Conservation (phyloP, 176 grass and related monocot genomes). For the Cenchrus purpureus region DNA sequence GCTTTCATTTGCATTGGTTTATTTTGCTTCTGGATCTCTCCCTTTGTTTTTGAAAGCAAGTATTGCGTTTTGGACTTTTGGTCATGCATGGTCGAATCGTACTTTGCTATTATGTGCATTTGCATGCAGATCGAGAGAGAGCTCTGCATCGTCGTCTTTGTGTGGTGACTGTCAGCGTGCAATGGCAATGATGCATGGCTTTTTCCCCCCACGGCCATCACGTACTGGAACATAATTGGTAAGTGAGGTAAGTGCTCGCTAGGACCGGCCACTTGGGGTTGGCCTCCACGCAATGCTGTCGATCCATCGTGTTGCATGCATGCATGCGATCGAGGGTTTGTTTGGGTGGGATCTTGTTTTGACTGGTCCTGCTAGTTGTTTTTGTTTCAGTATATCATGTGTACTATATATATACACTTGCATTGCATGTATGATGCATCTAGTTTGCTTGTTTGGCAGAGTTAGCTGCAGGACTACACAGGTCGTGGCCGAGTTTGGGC, state of each 20-base stretch:
- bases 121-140: not conserved
- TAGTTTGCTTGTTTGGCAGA: no score
- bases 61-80: not conserved
- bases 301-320: not conserved
- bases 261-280: slow-evolving; percentile 11
- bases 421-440: no score
- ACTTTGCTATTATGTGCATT: not conserved
- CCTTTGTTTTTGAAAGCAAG: not conserved
- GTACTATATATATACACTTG: no score
- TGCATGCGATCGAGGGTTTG: no score
- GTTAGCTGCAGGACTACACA: no score
- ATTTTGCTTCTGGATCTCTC: no score
- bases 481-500: no score
- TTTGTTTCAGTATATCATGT: no score
- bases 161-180: not conserved
- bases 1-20: not conserved
- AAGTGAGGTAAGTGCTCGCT: not conserved
- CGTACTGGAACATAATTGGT: slow-evolving; percentile 13
- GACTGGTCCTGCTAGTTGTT: no score
- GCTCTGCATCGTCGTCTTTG: not conserved
- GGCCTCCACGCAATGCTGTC: not conserved
- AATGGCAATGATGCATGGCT: slow-evolving; percentile 11
- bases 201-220: not conserved
- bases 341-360: no score
- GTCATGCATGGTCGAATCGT: not conserved